These are phyloP conservation scores for Globisporangium viniferum DNA, from an alignment of 352 stramenopile genomes.

Conservation along the genomic window DNA sequence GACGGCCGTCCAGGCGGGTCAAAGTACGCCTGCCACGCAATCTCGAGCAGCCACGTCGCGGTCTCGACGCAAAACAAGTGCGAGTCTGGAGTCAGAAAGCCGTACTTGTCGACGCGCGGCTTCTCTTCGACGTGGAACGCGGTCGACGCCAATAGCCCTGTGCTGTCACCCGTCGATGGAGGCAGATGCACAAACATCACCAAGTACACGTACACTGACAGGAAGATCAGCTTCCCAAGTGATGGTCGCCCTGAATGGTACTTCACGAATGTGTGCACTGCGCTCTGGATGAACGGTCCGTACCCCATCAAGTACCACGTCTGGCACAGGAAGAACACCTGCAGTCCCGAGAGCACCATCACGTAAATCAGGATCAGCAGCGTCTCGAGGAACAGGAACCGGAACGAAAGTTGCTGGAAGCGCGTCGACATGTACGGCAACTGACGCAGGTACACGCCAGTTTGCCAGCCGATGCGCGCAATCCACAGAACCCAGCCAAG, in stretches of 20 bases:
- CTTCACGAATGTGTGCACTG: conserved; percentile 67
- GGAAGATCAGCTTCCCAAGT: conserved; percentile 70
- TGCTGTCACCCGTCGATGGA: conserved; percentile 42
- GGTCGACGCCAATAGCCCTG: conserved; percentile 55
- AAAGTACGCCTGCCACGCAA: conserved; percentile 87
- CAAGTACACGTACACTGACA: conserved; percentile 81
- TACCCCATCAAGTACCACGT: conserved; percentile 72
- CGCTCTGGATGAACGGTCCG: conserved; percentile 60
- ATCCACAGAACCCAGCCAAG: conserved; percentile 78
- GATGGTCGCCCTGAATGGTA: conserved; percentile 49
- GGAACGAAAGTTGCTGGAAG: conserved; percentile 85
- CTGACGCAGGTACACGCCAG: conserved; percentile 52
- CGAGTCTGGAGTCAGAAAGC: conserved; percentile 61
- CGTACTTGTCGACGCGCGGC: conserved; percentile 55
- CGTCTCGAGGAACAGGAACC: conserved; percentile 77
- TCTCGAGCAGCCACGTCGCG: conserved; percentile 72
- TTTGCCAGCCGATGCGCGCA: conserved; percentile 47
- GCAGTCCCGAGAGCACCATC: conserved; percentile 56
- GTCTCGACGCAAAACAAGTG: conserved; percentile 89
- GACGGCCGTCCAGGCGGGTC: conserved; percentile 73
- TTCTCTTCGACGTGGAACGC: conserved; percentile 72
- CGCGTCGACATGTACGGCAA: conserved; percentile 85
- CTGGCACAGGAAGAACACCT: conserved; percentile 58
- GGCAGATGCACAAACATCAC: conserved; percentile 84
- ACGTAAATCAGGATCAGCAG: conserved; percentile 76